Evolutionary conservation across 2,329 filamentous ascomycete genomes (phyloP).

Genomic region (Phaeosphaeria sp.): DNA sequence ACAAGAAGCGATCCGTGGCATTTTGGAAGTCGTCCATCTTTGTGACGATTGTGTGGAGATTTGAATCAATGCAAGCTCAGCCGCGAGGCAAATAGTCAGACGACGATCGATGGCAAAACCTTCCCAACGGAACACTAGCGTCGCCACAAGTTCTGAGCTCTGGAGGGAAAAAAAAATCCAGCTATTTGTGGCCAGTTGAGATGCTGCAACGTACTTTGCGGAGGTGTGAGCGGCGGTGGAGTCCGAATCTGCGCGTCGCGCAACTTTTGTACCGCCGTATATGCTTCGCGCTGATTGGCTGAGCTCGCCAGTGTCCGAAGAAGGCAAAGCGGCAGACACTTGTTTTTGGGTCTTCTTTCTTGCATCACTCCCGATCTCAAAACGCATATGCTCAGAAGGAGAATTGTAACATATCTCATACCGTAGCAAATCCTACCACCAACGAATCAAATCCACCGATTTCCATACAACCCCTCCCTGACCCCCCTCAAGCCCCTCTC

Average conservation of each 20-base stretch:
- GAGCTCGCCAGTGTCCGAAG: neutral
- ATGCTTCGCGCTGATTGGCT: neutral
- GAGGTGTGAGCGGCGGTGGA: neutral
- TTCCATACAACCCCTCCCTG: conserved; percentile 15
- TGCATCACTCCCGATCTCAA: neutral
- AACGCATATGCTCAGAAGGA: neutral
- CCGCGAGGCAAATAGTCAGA: neutral
- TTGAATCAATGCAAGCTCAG: neutral
- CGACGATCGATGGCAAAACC: neutral
- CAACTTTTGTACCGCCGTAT: neutral
- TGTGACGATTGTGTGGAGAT: no score
- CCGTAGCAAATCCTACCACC: neutral
- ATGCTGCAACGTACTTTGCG: neutral
- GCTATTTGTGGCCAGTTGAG: neutral
- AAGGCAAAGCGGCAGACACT: neutral
- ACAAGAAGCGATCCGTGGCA: conserved; percentile 21
- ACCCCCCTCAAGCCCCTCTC: conserved; percentile 16
- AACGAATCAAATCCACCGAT: conserved; percentile 18
- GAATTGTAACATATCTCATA: no score
- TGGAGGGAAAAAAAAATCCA: neutral
- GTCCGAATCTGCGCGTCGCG: neutral
- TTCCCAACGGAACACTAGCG: neutral
- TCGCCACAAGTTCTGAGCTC: neutral
- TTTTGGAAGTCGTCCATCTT: conserved; percentile 25
- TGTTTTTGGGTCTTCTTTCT: no score